Base-by-base conservation (phyloP, 2,329 filamentous ascomycete genomes). In the Arthroderma sp. region DNA sequence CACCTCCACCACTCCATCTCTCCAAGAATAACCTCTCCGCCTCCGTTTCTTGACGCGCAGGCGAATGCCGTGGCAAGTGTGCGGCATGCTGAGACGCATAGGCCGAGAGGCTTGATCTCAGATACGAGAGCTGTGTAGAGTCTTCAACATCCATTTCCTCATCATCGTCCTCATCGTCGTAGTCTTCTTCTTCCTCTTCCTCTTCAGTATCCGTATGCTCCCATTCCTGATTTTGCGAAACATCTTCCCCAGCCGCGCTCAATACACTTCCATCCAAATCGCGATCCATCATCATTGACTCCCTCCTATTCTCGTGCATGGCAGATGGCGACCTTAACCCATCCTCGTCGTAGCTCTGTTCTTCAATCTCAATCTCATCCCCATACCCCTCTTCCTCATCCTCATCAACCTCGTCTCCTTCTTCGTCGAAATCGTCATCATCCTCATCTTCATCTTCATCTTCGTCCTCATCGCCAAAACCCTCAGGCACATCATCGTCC, bases 151-250 rank as follows among this genome's bases (percentile, higher is more conserved):
- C 47, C 22, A 41, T 41, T 4, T 40, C 41, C 4, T 42, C 47
- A 36, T 46, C 41, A 5, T 57, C 60, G 10, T 51, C 42, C 9
- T 57, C 57, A 7, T 67, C 61, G 4, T 66, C 66, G 27, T 66
- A 63, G 11, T 57, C 55, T 29, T 60, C 59, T 30, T 63, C 61
- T 10, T 64, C 61, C 6, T 68, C 62, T 42, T 80, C 78, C 6
- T 71, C 80, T 52, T 85, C 82, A 2, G 81, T 82, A 62, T 86
- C 83, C 6, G 83, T 86, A 58, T 86, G 82, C 66, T 87, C 82
- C 65, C 85, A 86, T 53, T 76, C 75, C 28, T 65, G 70, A 27
- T 71, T 75, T 55, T 77, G 74, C 29, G 57, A 60, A 6, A 48
- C 55, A 4, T 49, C 58, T 36, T 57, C 52, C 32, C 63, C 63